Conservation (phyloP, 2,329 filamentous ascomycete genomes). For the Microsporum audouinii region DNA sequence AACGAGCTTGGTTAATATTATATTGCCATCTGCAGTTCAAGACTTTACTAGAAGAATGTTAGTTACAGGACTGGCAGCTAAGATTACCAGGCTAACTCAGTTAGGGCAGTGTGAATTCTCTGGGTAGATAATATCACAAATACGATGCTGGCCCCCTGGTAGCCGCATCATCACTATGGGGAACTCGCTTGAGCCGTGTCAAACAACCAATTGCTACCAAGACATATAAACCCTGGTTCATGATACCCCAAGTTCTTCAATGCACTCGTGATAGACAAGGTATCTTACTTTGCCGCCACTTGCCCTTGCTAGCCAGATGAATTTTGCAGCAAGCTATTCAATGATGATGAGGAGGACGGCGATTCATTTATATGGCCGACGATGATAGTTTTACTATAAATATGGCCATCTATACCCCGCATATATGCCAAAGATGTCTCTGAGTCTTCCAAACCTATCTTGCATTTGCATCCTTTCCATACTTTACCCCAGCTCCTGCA, state of each 20-base stretch:
- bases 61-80: background rate
- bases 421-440: background rate
- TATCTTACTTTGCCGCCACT: conserved; percentile 1
- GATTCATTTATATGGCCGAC: background rate
- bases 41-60: background rate
- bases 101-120: background rate
- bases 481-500: conserved; percentile 1
- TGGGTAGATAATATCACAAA: background rate
- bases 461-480: background rate
- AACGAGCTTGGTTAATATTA: background rate
- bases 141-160: background rate
- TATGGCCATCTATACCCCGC: background rate
- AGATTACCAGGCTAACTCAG: background rate
- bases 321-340: background rate
- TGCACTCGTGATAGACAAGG: background rate
- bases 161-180: background rate
- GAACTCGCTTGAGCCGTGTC: conserved; percentile 1
- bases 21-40: background rate
- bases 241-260: background rate
- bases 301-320: conserved; percentile 1
- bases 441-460: background rate
- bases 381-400: background rate
- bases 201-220: conserved; percentile 1
- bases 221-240: background rate
- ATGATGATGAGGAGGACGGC: background rate